Evolutionary conservation across 2,329 filamentous ascomycete genomes (phyloP), one percentile per base, ranked within the genome.

Genomic region (Sclerotinia spermophila): DNA sequence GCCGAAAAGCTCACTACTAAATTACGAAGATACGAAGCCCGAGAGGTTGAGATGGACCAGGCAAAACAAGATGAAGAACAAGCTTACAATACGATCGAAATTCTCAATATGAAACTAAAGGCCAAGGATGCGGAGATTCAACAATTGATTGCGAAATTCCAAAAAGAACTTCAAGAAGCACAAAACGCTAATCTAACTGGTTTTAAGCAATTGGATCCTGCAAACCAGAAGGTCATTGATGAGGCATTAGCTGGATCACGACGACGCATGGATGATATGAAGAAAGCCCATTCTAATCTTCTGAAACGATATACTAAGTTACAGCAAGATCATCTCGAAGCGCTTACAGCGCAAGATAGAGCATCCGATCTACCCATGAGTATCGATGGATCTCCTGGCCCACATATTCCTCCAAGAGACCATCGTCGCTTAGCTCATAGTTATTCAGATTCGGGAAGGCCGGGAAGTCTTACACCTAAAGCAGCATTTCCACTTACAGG

Each of bases 1-100:
- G 84, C 91, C 2, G 82, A 85, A 33, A 84, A 86, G 40, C 82
- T 92, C 40, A 86, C 87, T n/a, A 83, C 84, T 24, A 85, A 86
- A 30, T 84, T 92, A 72, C 85, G 87, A 3, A 86, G 89, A 61
- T 86, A 87, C 69, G 89, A 93, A 76, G 86, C 87, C 56, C 85
- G 85, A 59, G 89, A 93, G 75, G 82, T 86, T 45, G 86, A 89
- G 71, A 84, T 87, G 55, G 84, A 89, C 68, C 81, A 81, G 30
- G 85, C 87, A 1, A 83, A 87, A 61, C 84, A 86, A n/a, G 84
- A 86, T 40, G 86, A 88, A 1, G 85, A 87, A 24, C 82, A 86
- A 42, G 84, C 90, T 19, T 84, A 88, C 51, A 86, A 84, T 69
- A 85, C 87, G 66, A 84, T 89, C 10, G 85, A 90, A 73, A 82